These are phyloP conservation scores for Eucalyptus polyanthemos DNA, from an alignment of 345 rosid species.

Conservation along the genomic window DNA sequence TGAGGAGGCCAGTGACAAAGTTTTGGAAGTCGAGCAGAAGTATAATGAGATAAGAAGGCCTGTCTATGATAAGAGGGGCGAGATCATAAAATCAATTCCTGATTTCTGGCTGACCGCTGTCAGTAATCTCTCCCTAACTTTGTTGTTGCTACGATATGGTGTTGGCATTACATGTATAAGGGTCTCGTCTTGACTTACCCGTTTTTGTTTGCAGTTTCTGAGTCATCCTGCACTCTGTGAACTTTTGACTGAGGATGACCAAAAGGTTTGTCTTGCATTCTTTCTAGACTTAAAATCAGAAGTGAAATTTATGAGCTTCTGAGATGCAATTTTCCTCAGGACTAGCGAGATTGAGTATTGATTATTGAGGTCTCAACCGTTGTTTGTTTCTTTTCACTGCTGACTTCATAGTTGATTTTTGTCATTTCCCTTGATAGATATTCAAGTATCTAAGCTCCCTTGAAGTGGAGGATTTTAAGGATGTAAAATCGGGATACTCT, in stretches of 20 bases:
- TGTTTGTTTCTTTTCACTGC: not conserved
- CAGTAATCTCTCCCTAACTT: constrained; percentile 9
- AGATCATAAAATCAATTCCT: constrained; percentile 63
- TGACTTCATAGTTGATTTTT: not conserved
- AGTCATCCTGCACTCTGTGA: constrained; percentile 81
- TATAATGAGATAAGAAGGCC: constrained; percentile 79
- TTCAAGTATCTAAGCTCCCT: constrained; percentile 59
- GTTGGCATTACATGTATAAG: not conserved
- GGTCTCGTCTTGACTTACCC: not conserved
- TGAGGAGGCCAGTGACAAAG: constrained; percentile 89
- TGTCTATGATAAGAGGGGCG: constrained; percentile 71
- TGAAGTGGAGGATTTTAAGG: constrained; percentile 88
- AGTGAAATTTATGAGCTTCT: not conserved
- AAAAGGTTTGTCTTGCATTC: constrained; percentile 40
- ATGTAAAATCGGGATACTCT: constrained; percentile 82
- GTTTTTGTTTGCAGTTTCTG: constrained; percentile 40
- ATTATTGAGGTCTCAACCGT: not conserved
- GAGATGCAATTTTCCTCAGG: not conserved
- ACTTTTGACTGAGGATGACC: constrained; percentile 82
- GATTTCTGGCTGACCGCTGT: constrained; percentile 96
- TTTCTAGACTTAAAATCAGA: not conserved
- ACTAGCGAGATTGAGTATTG: not conserved
- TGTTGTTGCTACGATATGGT: not conserved
- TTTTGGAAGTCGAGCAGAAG: constrained; percentile 86
- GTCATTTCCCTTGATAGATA: constrained; percentile 25